phyloP scores from a whole-genome alignment of 495 filamentous ascomycete genomes.

The Neurospora sp. region DNA sequence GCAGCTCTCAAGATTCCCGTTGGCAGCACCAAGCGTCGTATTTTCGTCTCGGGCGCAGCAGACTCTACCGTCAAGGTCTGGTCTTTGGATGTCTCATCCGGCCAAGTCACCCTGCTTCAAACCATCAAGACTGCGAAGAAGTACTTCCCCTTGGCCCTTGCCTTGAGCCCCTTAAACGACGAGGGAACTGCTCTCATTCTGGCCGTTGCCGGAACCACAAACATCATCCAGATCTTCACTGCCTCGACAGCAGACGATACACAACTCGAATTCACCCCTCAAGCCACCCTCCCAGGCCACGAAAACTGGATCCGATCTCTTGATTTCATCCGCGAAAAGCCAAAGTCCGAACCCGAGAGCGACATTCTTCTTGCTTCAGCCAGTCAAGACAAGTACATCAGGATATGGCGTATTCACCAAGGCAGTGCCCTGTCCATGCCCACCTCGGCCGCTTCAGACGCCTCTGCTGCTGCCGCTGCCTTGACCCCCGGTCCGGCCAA shows the following conservation, averaged over 20 bases:
- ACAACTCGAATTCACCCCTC: constrained; percentile 49
- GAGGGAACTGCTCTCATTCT: constrained; percentile 47
- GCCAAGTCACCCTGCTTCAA: constrained; percentile 48
- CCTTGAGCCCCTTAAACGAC: constrained; percentile 47
- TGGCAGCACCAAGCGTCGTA: constrained; percentile 13
- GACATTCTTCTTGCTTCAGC: constrained; percentile 85
- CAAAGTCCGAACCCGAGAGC: constrained; percentile 31
- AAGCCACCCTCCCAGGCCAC: constrained; percentile 76
- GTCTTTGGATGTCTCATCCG: constrained; percentile 36
- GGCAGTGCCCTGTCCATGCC: constrained; percentile 51
- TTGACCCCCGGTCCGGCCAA: constrained; percentile 53
- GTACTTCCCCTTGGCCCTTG: constrained; percentile 71
- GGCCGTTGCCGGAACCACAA: constrained; percentile 75
- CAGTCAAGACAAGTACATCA: constrained; percentile 95
- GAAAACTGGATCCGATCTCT: constrained; percentile 91
- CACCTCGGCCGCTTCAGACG: constrained; percentile 29
- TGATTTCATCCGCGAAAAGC: constrained; percentile 58
- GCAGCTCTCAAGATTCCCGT: constrained; percentile 38
- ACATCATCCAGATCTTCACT: constrained; percentile 66
- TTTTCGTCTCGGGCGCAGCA: constrained; percentile 63
- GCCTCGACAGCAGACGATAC: constrained; percentile 25
- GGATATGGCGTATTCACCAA: constrained; percentile 78
- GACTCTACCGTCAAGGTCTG: constrained; percentile 79
- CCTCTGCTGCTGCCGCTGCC: constrained; percentile 27
- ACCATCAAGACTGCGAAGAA: constrained; percentile 62